Evolutionary conservation across 352 stramenopile species (phyloP).

Genomic region (Phytophthora vignae): DNA sequence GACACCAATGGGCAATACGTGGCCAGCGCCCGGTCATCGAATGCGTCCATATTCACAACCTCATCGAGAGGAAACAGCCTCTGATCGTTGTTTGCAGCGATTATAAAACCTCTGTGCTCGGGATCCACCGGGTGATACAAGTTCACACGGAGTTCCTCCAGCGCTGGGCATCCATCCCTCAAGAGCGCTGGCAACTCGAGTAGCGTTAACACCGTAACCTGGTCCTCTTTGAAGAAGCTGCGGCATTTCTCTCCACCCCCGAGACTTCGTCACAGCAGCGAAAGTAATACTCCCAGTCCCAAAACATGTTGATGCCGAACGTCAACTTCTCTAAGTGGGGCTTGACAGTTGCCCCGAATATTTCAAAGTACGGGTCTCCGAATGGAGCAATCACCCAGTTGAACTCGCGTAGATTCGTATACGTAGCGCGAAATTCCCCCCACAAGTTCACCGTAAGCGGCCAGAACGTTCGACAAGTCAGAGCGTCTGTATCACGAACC

Average conservation of each 20-base stretch:
- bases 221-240: background rate
- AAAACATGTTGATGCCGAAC: background rate
- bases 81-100: background rate
- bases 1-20: background rate
- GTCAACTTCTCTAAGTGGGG: background rate
- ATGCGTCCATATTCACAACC: background rate
- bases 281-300: background rate
- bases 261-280: background rate
- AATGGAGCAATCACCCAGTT: background rate
- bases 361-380: background rate
- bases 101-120: background rate
- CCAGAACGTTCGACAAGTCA: background rate
- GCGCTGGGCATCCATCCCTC: background rate
- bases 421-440: background rate
- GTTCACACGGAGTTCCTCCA: background rate
- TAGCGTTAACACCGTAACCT: background rate
- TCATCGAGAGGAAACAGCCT: background rate
- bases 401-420: background rate
- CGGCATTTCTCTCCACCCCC: background rate
- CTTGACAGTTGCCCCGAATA: background rate
- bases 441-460: background rate
- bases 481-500: background rate
- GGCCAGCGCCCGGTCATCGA: background rate
- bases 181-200: background rate
- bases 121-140: background rate